A percentile compares a stretch with the other conserved stretches of the same genome.
Evolutionary conservation across 2,329 filamentous ascomycete genomes (phyloP).

Genomic region (Fusarium sp.): DNA sequence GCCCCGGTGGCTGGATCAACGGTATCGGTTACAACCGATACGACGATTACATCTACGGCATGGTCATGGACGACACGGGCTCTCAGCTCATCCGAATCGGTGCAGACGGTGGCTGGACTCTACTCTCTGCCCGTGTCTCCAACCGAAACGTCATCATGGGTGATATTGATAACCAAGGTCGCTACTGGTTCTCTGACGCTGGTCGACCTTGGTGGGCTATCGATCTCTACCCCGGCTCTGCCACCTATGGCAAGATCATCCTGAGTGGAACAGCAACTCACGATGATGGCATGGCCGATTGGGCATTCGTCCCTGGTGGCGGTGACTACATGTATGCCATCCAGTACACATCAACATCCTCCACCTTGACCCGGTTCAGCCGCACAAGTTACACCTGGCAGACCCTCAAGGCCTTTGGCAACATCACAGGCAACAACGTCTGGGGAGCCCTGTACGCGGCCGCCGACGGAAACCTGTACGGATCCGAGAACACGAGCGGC

Average conservation of each 20-base stretch:
- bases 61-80: slow-evolving; percentile 17
- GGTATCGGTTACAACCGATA: slow-evolving; percentile 38
- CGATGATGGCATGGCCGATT: slow-evolving; percentile 29
- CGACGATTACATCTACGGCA: slow-evolving; percentile 40
- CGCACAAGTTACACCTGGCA: slow-evolving; percentile 36
- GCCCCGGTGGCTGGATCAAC: slow-evolving; percentile 39
- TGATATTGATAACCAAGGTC: slow-evolving; percentile 40
- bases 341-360: slow-evolving; percentile 2
- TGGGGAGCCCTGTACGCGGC: slow-evolving; percentile 41
- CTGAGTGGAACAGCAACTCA: slow-evolving; percentile 28
- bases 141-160: slow-evolving; percentile 36
- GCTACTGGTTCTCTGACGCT: slow-evolving; percentile 39
- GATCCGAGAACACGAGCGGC: slow-evolving; percentile 33
- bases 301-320: slow-evolving; percentile 44
- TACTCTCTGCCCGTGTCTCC: slow-evolving; percentile 27
- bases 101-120: slow-evolving; percentile 34
- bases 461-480: slow-evolving; percentile 37
- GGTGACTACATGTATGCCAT: slow-evolving; percentile 40
- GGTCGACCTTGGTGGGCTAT: slow-evolving; percentile 41
- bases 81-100: slow-evolving; percentile 41
- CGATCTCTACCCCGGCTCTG: slow-evolving; percentile 36
- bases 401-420: slow-evolving; percentile 18
- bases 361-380: slow-evolving; percentile 38
- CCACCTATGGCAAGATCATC: slow-evolving; percentile 36
- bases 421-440: slow-evolving; percentile 24